Conservation (phyloP, 345 rosid genomes). For the Eucalyptus erythrocorys region DNA sequence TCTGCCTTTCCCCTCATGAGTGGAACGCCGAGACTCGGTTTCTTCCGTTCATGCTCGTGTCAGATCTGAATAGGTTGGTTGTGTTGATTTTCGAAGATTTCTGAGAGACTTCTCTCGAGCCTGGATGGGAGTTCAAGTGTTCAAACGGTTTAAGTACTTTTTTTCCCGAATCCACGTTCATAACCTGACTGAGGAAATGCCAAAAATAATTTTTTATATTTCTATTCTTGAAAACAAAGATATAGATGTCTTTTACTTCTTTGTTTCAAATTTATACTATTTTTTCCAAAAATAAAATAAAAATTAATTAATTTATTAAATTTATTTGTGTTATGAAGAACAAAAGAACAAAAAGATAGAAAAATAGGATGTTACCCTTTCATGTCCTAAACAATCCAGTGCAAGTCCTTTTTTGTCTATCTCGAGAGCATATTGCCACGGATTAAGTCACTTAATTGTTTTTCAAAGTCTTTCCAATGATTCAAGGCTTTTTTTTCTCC, state of each 20-base stretch:
- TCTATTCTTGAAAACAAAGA: too few species aligned
- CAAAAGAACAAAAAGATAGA: too few species aligned
- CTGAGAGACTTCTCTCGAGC: background rate
- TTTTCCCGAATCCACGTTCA: background rate
- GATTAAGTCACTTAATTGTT: background rate
- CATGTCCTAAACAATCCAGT: too few species aligned
- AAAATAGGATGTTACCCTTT: too few species aligned
- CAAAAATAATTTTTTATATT: too few species aligned
- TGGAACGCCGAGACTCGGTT: background rate
- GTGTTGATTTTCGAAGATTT: background rate
- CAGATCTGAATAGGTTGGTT: background rate
- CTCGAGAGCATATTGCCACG: background rate
- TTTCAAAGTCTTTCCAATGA: background rate
- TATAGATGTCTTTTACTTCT: too few species aligned
- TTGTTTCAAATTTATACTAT: too few species aligned
- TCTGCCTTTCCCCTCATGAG: background rate
- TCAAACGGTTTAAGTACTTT: background rate
- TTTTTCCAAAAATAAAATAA: too few species aligned
- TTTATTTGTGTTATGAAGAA: accelerated
- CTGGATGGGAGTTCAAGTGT: background rate
- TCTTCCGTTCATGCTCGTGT: background rate
- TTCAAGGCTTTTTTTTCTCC: background rate
- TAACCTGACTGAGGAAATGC: background rate
- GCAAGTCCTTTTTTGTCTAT: background rate
- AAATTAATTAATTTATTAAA: too few species aligned